Base-by-base conservation (phyloP, 2,329 filamentous ascomycete species). In the Stemphylium lycopersici region DNA sequence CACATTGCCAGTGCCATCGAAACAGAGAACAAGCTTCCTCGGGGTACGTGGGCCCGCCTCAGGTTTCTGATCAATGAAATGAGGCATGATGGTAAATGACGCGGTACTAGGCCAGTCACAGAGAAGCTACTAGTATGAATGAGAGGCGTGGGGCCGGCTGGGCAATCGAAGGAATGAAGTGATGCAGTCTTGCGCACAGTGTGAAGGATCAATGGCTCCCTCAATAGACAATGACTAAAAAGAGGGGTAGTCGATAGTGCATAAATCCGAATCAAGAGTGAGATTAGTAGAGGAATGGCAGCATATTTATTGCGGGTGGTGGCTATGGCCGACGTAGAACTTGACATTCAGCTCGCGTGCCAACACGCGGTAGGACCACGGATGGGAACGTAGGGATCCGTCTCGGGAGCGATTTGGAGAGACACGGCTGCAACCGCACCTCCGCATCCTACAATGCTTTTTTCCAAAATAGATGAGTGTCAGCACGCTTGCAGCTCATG, bases 1-100 rank as follows among this genome's bases (percentile, higher is more conserved):
- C 31, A 41, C 41, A 24, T 66, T 66, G 12, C 62, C 62, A 7
- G 63, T 66, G n/a, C 63, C 63, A 46, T 66, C 63, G 38, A 66
- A 66, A 43, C 63, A 66, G 3, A 66, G 50, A 12, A 66, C 47
- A 4, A 62, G 52, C 11, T 47, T 47, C 36, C 39, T 48, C 16
- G 34, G 44, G 6, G 22, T 6, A 24, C 22, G 22, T 24, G 22
- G 4, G 22, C 22, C 22, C 6, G 22, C 22, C 22, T 24, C 22
- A 24, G 22, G 2, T 6, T 24, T 24, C 12, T 47, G n/a, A 8
- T 38, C 34, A 32, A 24, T 10, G 2, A 22, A 20, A n/a, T 47
- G 44, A 11, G 44, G 24, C 44, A 46, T 46, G 13, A 22, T 47
- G n/a, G 34, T 13, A 6, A 18, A 20, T 4, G 12, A n/a, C n/a